These are phyloP conservation scores for Sequoia sempervirens DNA, from an alignment of 75 land plant species.

Conservation along the genomic window DNA sequence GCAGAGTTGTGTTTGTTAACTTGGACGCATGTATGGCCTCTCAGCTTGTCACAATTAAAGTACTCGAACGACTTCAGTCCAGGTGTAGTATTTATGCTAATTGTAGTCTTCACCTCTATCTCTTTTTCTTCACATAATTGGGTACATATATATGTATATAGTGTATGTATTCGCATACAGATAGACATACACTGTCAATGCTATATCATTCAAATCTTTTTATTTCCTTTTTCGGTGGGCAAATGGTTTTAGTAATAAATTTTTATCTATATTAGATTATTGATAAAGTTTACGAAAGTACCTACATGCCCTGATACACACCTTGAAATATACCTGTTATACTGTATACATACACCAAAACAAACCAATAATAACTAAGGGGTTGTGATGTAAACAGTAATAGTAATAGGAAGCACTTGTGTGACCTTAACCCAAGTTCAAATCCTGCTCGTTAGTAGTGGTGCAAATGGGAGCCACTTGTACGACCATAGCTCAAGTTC, in stretches of 20 bases:
- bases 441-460: too few species aligned
- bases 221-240: background rate
- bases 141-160: too few species aligned
- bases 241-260: background rate
- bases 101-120: background rate
- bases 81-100: constrained; percentile 28
- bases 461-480: too few species aligned
- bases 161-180: too few species aligned
- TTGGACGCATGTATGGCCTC: constrained; percentile 82
- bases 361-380: background rate
- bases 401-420: too few species aligned
- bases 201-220: background rate
- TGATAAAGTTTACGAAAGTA: background rate
- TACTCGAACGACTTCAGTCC: constrained; percentile 47
- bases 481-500: too few species aligned
- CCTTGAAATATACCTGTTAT: background rate
- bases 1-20: constrained; percentile 60
- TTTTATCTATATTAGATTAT: background rate
- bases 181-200: background rate
- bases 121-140: background rate
- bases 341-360: background rate
- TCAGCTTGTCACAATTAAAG: constrained; percentile 57
- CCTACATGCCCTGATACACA: background rate
- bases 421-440: too few species aligned
- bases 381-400: background rate